A percentile compares a stretch with the other conserved stretches of the same genome.
Evolutionary conservation across 306 rosid species (phyloP).

Genomic region (Cucurbita moschata): DNA sequence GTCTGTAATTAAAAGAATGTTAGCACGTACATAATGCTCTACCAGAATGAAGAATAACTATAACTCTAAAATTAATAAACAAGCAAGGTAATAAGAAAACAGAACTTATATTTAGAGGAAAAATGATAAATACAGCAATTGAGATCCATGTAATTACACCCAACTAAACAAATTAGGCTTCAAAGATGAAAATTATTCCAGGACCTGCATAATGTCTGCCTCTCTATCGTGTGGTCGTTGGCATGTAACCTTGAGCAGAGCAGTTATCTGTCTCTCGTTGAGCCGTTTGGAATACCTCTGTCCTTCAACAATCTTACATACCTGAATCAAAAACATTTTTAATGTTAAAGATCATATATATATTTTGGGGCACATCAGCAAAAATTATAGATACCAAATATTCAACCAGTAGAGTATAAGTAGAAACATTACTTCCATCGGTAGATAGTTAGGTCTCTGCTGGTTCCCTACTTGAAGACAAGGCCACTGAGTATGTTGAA

Average conservation of each 20-base stretch:
- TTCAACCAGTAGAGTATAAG: background rate
- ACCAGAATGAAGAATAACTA: background rate
- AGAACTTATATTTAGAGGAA: background rate
- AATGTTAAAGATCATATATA: background rate
- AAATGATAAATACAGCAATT: background rate
- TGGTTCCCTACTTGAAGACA: slow-evolving; percentile 90
- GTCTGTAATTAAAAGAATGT: slow-evolving; percentile 33
- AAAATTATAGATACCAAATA: background rate
- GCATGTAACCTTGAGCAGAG: slow-evolving; percentile 74
- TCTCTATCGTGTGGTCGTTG: slow-evolving; percentile 92
- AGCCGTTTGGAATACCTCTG: slow-evolving; percentile 79
- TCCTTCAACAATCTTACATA: slow-evolving; percentile 92
- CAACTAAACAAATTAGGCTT: background rate
- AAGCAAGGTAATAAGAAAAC: background rate
- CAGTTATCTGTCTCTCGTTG: slow-evolving; percentile 83
- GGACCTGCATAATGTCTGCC: slow-evolving; percentile 63
- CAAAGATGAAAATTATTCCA: background rate
- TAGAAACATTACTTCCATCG: slow-evolving; percentile 61
- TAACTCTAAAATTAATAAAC: background rate
- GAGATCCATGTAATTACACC: background rate
- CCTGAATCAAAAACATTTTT: slow-evolving; percentile 24
- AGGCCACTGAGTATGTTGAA: slow-evolving; percentile 90
- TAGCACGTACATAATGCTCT: background rate
- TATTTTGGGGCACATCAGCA: background rate
- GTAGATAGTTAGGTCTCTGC: slow-evolving; percentile 82